A percentile compares a stretch with the other conserved stretches of the same genome.
Evolutionary conservation across 2,329 filamentous ascomycete genomes (phyloP).

Genomic region (Cladosporium sp.): DNA sequence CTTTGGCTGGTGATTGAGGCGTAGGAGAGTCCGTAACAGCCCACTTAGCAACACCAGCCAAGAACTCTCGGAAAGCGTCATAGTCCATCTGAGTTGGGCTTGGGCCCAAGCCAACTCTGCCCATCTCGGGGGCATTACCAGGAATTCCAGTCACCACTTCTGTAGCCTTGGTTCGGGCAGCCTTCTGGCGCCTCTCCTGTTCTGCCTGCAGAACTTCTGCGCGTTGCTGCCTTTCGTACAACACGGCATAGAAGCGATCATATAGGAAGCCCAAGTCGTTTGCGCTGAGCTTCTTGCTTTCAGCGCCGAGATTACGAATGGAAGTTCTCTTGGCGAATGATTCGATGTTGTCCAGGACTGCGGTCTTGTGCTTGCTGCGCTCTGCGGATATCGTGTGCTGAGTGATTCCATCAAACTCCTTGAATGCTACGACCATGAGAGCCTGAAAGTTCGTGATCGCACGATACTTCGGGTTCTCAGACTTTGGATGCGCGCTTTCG

Average conservation of each 20-base stretch:
- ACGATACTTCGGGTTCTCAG: conserved; percentile 88
- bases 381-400: conserved; percentile 87
- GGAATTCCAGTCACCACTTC: conserved; percentile 46
- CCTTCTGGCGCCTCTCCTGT: conserved; percentile 60
- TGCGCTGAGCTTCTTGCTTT: conserved; percentile 82
- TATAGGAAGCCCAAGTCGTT: conserved; percentile 88
- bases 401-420: conserved; percentile 93
- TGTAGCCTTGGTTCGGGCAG: conserved; percentile 51
- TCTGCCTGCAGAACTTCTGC: conserved; percentile 69
- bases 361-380: conserved; percentile 86
- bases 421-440: conserved; percentile 98
- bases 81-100: conserved; percentile 96
- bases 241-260: conserved; percentile 84
- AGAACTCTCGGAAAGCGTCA: conserved; percentile 88
- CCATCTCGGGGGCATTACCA: conserved; percentile 63
- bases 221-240: conserved; percentile 88
- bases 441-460: conserved; percentile 96
- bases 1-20: conserved; percentile 44
- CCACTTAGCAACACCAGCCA: conserved; percentile 84
- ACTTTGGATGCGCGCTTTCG: conserved; percentile 92
- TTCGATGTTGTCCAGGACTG: conserved; percentile 91
- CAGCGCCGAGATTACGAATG: conserved; percentile 88
- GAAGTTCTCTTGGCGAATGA: conserved; percentile 96
- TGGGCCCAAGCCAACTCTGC: conserved; percentile 79
- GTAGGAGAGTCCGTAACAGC: conserved; percentile 80